A percentile compares a stretch with the other conserved stretches of the same genome.
Conservation (phyloP, 148 eudicot species). For the Cornus controversa region DNA sequence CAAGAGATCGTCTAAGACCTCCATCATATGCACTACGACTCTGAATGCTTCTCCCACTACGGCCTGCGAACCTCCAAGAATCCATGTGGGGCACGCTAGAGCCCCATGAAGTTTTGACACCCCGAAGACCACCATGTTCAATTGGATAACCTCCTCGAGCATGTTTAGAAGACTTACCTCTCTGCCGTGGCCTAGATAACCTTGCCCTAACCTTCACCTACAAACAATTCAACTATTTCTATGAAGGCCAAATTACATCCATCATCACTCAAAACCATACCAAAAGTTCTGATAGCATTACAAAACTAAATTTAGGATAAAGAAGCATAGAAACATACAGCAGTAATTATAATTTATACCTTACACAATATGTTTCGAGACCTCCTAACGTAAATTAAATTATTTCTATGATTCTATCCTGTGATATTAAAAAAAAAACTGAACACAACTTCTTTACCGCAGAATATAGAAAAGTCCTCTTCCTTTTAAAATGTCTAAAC, state of each 20-base stretch:
- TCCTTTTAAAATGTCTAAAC: neutral
- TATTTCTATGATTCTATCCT: too few relatives aligned
- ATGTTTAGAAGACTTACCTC: slow-evolving; percentile 1
- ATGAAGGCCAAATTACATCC: neutral
- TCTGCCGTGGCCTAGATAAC: slow-evolving; percentile 5
- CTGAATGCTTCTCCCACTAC: neutral
- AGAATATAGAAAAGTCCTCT: neutral
- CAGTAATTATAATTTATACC: neutral
- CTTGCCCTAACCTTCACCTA: slow-evolving; percentile 10
- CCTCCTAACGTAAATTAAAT: neutral
- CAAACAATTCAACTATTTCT: neutral
- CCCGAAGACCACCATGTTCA: neutral
- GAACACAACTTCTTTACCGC: neutral
- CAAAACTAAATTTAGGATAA: neutral
- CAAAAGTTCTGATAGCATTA: neutral
- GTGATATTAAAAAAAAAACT: too few relatives aligned
- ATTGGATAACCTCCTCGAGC: slow-evolving; percentile 5
- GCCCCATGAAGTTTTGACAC: neutral
- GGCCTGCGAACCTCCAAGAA: neutral
- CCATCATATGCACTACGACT: slow-evolving; percentile 1
- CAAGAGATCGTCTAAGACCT: neutral
- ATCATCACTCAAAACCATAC: neutral
- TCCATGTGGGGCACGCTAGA: neutral
- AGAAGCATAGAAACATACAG: neutral
- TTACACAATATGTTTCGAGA: neutral